A percentile compares a stretch with the other conserved stretches of the same genome.
Evolutionary conservation across 352 stramenopile genomes (phyloP).

Genomic region (Thraustochytrium sp.): DNA sequence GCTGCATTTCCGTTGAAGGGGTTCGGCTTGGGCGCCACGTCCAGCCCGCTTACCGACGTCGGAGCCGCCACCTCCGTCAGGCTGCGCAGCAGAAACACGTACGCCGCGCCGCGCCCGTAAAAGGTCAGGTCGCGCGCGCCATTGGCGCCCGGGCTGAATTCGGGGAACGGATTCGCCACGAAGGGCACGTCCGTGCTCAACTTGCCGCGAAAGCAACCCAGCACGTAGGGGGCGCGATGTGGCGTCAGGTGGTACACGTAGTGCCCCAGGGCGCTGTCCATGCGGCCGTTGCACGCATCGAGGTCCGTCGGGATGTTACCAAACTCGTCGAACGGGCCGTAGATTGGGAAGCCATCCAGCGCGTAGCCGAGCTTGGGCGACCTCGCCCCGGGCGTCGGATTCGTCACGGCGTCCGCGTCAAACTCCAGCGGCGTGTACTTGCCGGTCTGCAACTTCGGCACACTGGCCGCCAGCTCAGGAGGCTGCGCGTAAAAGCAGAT

Average conservation of each 20-base stretch:
- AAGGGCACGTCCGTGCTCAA: not conserved
- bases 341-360: constrained; percentile 44
- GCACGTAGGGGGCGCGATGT: not conserved
- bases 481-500: constrained; percentile 14
- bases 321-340: constrained; percentile 21
- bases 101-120: not conserved
- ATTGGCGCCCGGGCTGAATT: not conserved
- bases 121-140: not conserved
- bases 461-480: not conserved
- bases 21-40: not conserved
- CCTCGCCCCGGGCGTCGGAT: constrained; percentile 20
- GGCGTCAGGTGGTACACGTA: constrained; percentile 44
- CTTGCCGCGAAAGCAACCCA: constrained; percentile 36
- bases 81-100: not conserved
- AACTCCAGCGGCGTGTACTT: constrained; percentile 10
- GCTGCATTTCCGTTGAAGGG: not conserved
- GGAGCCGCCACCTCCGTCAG: not conserved
- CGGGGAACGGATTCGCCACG: constrained; percentile 7
- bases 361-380: constrained; percentile 44
- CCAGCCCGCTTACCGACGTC: not conserved
- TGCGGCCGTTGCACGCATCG: constrained; percentile 32
- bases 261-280: not conserved
- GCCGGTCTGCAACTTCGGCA: constrained; percentile 5
- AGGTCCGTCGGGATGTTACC: constrained; percentile 29
- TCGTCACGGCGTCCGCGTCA: not conserved